phyloP scores from a whole-genome alignment of 441 rosid genomes.

The Melastoma candidum region DNA sequence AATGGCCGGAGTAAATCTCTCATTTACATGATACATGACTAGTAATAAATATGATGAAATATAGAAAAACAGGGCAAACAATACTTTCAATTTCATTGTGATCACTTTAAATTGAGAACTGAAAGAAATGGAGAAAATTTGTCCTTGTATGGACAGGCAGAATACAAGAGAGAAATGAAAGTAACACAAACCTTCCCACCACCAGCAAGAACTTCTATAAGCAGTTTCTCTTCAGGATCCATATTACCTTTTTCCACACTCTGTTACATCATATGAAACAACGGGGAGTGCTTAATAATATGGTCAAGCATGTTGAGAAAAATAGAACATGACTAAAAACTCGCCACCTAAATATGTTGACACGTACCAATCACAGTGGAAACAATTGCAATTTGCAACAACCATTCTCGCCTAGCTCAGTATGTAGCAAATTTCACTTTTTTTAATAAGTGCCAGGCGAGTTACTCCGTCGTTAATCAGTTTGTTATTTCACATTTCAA shows the following conservation, averaged over 20 bases:
- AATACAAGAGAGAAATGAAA: neutral
- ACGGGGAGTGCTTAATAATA: constrained; percentile 11
- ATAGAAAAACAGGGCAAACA: too few relatives aligned
- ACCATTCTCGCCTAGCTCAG: too few relatives aligned
- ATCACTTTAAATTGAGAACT: too few relatives aligned
- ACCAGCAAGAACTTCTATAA: constrained; percentile 79
- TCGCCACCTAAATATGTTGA: constrained; percentile 3
- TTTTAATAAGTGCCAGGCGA: too few relatives aligned
- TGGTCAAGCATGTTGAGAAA: constrained; percentile 6
- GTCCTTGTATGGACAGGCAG: constrained; percentile 8
- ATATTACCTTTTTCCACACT: constrained; percentile 38
- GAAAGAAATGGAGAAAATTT: neutral
- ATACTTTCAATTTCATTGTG: too few relatives aligned
- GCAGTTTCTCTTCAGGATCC: constrained; percentile 55
- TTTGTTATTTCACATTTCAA: too few relatives aligned
- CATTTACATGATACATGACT: too few relatives aligned
- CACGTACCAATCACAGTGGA: too few relatives aligned
- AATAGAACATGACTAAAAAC: constrained; percentile 3
- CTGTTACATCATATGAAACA: constrained; percentile 31
- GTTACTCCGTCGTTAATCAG: too few relatives aligned
- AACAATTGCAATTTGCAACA: too few relatives aligned
- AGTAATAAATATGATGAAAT: too few relatives aligned
- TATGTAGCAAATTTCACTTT: too few relatives aligned
- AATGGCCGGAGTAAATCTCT: neutral
- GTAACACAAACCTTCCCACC: constrained; percentile 86